Conservation (phyloP, 768 basidiomycete species). For the Phanerodontia chrysosporium region DNA sequence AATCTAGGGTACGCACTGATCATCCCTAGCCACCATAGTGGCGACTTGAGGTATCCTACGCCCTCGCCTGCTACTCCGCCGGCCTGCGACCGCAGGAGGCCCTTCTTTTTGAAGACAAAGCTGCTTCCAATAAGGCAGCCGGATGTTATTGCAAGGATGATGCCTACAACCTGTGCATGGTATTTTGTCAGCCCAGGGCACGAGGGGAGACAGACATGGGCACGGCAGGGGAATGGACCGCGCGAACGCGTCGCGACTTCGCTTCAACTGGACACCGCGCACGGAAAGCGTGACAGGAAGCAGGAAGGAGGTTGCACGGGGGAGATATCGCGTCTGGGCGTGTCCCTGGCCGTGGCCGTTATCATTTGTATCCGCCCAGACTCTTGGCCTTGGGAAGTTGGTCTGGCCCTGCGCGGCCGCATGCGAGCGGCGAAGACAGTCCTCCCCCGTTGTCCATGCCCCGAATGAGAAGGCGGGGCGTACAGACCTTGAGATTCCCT, state of each 20-base stretch:
- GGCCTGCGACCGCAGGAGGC: constrained; percentile 74
- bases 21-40: constrained; percentile 95
- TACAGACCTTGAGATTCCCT: constrained; percentile 23
- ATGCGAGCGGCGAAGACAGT: background rate
- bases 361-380: too few relatives aligned
- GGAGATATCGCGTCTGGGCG: too few relatives aligned
- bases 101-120: constrained; percentile 99
- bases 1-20: constrained; percentile 47
- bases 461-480: background rate
- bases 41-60: constrained; percentile 90
- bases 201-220: background rate
- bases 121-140: constrained; percentile 88
- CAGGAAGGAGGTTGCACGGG: too few relatives aligned
- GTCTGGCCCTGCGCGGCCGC: too few relatives aligned
- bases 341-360: too few relatives aligned
- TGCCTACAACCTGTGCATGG: constrained; percentile 57
- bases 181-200: background rate
- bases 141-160: constrained; percentile 69
- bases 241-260: too few relatives aligned
- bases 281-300: too few relatives aligned
- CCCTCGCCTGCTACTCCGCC: constrained; percentile 80
- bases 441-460: background rate
- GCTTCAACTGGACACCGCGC: too few relatives aligned
- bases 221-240: background rate
- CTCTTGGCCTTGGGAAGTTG: too few relatives aligned